These are phyloP conservation scores for Prototheca wickerhamii DNA, from an alignment of 163 green algal genomes.

Conservation along the genomic window DNA sequence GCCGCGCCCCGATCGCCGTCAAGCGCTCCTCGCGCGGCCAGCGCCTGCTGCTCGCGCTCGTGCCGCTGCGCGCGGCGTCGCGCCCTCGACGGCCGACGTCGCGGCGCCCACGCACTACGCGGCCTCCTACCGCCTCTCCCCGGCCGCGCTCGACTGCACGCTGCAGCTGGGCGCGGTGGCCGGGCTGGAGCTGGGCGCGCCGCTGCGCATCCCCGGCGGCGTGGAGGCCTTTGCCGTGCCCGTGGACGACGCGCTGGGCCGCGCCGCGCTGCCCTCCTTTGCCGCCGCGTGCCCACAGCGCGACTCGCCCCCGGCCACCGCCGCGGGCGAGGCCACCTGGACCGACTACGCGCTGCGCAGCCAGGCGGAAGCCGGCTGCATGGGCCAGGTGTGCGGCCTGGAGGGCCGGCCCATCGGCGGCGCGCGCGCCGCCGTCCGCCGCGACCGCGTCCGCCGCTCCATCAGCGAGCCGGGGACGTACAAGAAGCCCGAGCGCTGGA, in stretches of 20 bases:
- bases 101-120: constrained; percentile 5
- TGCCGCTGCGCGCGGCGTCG: neutral
- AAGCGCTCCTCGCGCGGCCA: neutral
- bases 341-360: constrained; percentile 8
- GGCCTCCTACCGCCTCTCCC: constrained; percentile 10
- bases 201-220: constrained; percentile 20
- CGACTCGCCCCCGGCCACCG: neutral
- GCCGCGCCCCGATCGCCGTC: neutral
- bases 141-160: constrained; percentile 25
- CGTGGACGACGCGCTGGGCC: neutral
- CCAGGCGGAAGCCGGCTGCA: neutral
- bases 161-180: constrained; percentile 27
- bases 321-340: constrained; percentile 4
- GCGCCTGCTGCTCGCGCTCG: neutral
- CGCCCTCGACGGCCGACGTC: constrained; percentile 6
- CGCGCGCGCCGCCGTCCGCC: neutral
- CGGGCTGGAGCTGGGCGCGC: neutral
- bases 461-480: neutral
- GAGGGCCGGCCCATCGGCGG: constrained; percentile 8
- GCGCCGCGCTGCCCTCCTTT: neutral
- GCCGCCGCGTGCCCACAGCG: neutral
- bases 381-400: constrained; percentile 2
- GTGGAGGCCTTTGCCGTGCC: constrained; percentile 5
- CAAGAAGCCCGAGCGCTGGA: constrained; percentile 2
- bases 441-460: neutral